These are phyloP conservation scores for Noccaea caerulescens DNA, from an alignment of 345 rosid genomes.

Conservation along the genomic window DNA sequence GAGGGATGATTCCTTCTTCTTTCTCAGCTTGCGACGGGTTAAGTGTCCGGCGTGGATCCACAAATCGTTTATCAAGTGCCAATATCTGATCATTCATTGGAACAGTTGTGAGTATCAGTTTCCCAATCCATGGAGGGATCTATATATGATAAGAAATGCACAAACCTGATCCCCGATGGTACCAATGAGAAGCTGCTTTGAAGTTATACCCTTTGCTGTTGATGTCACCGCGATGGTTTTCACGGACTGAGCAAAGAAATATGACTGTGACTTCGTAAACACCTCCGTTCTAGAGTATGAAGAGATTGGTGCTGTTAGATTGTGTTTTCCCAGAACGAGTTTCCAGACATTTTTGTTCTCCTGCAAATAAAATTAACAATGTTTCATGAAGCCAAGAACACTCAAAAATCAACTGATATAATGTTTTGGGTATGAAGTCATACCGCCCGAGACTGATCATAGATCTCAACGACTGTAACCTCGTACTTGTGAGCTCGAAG, in stretches of 20 bases:
- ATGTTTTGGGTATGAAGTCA: constrained; percentile 29
- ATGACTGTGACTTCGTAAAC: constrained; percentile 89
- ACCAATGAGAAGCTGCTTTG: constrained; percentile 98
- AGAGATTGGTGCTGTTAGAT: constrained; percentile 82
- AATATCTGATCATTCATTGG: constrained; percentile 37
- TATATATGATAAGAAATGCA: neutral
- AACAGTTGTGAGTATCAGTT: constrained; percentile 11
- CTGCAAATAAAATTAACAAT: constrained; percentile 50
- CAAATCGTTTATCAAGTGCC: constrained; percentile 78
- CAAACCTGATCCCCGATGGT: constrained; percentile 67
- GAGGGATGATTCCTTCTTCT: constrained; percentile 96
- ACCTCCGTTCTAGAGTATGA: constrained; percentile 88
- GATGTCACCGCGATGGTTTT: constrained; percentile 87
- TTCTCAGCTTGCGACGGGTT: constrained; percentile 97
- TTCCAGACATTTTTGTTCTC: constrained; percentile 96
- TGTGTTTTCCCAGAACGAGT: constrained; percentile 94
- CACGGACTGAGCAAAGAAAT: constrained; percentile 86
- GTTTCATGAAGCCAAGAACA: constrained; percentile 24
- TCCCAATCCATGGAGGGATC: constrained; percentile 8
- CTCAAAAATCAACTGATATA: neutral
- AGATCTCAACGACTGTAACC: constrained; percentile 92
- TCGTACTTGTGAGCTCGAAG: constrained; percentile 96
- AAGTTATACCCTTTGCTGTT: constrained; percentile 96
- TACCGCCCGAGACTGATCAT: constrained; percentile 99
- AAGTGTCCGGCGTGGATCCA: constrained; percentile 91